Conservation (phyloP, 352 stramenopile genomes). For the Globisporangium barbulae region DNA sequence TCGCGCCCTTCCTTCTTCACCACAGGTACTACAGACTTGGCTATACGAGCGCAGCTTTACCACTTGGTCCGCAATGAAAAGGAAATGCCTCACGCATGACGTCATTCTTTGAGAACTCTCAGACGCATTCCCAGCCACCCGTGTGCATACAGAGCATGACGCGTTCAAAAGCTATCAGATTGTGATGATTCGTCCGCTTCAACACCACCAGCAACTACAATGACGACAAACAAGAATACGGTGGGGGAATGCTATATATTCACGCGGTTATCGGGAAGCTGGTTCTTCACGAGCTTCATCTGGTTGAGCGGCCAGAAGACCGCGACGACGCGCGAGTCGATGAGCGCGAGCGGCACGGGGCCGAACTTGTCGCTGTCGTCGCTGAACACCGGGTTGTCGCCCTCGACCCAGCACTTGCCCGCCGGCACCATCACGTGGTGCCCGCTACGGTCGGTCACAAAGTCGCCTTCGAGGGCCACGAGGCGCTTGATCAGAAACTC, state of each 20-base stretch:
- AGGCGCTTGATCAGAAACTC: constrained; percentile 80
- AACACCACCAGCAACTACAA: too few relatives aligned
- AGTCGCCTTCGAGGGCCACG: constrained; percentile 70
- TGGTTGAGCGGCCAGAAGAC: constrained; percentile 74
- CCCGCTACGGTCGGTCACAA: constrained; percentile 51
- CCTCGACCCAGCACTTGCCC: constrained; percentile 86
- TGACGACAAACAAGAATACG: not conserved
- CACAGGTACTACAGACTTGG: too few relatives aligned
- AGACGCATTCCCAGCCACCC: too few relatives aligned
- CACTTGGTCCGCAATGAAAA: too few relatives aligned
- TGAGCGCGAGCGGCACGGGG: constrained; percentile 73
- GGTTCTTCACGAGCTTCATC: constrained; percentile 55
- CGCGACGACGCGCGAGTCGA: constrained; percentile 71
- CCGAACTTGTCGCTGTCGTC: constrained; percentile 80
- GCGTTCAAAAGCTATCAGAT: too few relatives aligned
- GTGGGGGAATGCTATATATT: constrained; percentile 31
- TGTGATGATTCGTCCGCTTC: too few relatives aligned
- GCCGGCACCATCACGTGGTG: constrained; percentile 41
- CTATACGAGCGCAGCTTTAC: too few relatives aligned
- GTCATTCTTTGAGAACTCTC: too few relatives aligned
- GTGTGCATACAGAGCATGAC: too few relatives aligned
- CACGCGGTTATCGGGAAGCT: constrained; percentile 54
- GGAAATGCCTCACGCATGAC: too few relatives aligned
- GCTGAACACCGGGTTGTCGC: constrained; percentile 71
- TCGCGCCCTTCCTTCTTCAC: too few relatives aligned